Evolutionary conservation across 768 basidiomycete species (phyloP).

Genomic region (Mycena galopus): DNA sequence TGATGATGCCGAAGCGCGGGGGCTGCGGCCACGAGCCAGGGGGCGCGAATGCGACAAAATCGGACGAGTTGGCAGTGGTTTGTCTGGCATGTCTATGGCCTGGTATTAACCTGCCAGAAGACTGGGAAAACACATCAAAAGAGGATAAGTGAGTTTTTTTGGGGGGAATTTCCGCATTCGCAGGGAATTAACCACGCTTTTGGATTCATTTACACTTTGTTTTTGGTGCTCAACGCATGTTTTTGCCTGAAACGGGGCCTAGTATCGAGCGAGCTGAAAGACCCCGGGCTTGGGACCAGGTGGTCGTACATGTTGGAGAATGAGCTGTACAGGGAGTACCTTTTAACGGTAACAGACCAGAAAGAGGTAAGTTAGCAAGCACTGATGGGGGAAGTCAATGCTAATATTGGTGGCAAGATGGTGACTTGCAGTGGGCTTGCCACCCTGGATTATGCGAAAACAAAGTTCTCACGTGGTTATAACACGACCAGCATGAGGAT

Average conservation of each 20-base stretch:
- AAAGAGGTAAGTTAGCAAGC: background rate
- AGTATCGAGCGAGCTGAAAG: background rate
- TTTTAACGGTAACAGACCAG: background rate
- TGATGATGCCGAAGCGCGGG: conserved; percentile 43
- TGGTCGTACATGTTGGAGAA: background rate
- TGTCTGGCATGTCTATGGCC: background rate
- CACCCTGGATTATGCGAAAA: background rate
- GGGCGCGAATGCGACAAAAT: background rate
- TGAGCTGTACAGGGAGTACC: background rate
- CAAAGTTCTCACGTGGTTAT: background rate
- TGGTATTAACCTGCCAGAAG: background rate
- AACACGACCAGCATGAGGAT: background rate
- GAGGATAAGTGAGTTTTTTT: background rate
- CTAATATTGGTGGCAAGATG: background rate
- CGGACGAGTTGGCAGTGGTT: background rate
- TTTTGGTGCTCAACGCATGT: background rate
- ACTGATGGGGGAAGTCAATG: no score
- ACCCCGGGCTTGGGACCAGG: background rate
- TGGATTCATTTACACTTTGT: background rate
- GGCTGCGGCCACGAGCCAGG: conserved; percentile 6
- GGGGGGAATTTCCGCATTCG: background rate
- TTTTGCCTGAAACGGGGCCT: background rate
- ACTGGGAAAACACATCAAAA: background rate
- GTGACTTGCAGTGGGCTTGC: background rate
- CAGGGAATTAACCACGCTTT: no score